Conservation (phyloP, 768 basidiomycete genomes). For the Naganishia vishniacii region DNA sequence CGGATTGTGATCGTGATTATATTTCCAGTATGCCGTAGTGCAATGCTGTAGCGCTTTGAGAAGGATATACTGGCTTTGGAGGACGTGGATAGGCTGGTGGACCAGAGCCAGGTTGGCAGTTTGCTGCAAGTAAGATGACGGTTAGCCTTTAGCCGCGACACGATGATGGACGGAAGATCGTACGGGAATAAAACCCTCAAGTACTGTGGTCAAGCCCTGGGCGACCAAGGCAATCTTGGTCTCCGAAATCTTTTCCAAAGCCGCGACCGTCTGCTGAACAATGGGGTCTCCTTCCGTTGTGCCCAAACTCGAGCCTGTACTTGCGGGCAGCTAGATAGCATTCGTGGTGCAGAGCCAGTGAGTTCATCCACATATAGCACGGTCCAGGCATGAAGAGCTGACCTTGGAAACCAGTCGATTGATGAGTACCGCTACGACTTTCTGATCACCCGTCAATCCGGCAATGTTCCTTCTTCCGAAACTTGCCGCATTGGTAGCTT, state of each 20-base stretch:
- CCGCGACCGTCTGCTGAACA: conserved; percentile 68
- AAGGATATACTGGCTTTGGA: conserved; percentile 80
- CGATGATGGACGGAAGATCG: conserved; percentile 29
- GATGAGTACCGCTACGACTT: conserved; percentile 72
- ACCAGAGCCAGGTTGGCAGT: conserved; percentile 22
- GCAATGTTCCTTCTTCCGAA: conserved; percentile 22
- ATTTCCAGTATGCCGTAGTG: conserved; percentile 70
- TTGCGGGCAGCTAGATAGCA: conserved; percentile 77
- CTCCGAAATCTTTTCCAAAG: conserved; percentile 70
- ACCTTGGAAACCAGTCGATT: conserved; percentile 77
- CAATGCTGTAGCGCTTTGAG: conserved; percentile 72
- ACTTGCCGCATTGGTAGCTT: background rate
- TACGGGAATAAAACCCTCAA: conserved; percentile 75
- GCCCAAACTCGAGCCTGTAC: conserved; percentile 70
- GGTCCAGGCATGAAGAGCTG: background rate
- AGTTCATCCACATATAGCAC: no score
- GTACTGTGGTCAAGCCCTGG: conserved; percentile 66
- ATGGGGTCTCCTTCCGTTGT: conserved; percentile 70
- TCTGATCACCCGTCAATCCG: conserved; percentile 55
- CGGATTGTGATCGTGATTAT: conserved; percentile 49
- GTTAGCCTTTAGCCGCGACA: background rate
- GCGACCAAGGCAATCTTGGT: conserved; percentile 76
- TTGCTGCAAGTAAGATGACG: conserved; percentile 7
- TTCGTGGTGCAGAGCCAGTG: no score
- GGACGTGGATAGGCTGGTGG: conserved; percentile 59